Conservation (phyloP, 2,329 filamentous ascomycete species). For the Epichloe aotearoae region DNA sequence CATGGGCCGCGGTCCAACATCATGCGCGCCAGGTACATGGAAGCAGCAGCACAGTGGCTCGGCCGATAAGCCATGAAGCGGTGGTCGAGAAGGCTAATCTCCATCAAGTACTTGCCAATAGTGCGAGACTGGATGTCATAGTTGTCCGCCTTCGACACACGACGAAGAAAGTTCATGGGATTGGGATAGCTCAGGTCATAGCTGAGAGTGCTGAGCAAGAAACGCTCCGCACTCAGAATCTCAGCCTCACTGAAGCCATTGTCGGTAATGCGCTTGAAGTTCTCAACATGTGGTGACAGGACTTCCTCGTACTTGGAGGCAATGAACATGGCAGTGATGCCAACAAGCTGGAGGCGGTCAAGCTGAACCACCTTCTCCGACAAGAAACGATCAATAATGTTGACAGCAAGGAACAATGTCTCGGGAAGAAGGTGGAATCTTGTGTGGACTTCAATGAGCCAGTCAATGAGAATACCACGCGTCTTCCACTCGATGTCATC, state of each 20-base stretch:
- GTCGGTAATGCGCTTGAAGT: slow-evolving; percentile 94
- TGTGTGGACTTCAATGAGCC: slow-evolving; percentile 96
- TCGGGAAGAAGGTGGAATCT: slow-evolving; percentile 92
- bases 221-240: slow-evolving; percentile 93
- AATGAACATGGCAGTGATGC: slow-evolving; percentile 98
- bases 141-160: slow-evolving; percentile 98
- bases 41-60: slow-evolving; percentile 78
- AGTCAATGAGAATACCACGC: slow-evolving; percentile 91
- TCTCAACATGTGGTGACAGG: slow-evolving; percentile 87
- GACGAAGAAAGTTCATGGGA: slow-evolving; percentile 98
- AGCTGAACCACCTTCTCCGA: slow-evolving; percentile 92
- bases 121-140: slow-evolving; percentile 98
- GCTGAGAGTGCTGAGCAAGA: slow-evolving; percentile 78
- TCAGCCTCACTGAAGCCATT: slow-evolving; percentile 92
- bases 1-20: slow-evolving; percentile 86
- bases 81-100: slow-evolving; percentile 91
- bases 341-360: slow-evolving; percentile 89
- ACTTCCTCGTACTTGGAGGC: slow-evolving; percentile 99
- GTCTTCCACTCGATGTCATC: slow-evolving; percentile 97
- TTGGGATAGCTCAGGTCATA: slow-evolving; percentile 98
- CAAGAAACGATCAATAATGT: slow-evolving; percentile 96
- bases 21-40: slow-evolving; percentile 88
- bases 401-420: slow-evolving; percentile 91
- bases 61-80: slow-evolving; percentile 83
- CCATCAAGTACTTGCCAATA: slow-evolving; percentile 92